Evolutionary conservation across 192 early-diverging fungal genomes (phyloP), one percentile per base, ranked within the genome.

Genomic region (Fimicolochytrium jonesii): DNA sequence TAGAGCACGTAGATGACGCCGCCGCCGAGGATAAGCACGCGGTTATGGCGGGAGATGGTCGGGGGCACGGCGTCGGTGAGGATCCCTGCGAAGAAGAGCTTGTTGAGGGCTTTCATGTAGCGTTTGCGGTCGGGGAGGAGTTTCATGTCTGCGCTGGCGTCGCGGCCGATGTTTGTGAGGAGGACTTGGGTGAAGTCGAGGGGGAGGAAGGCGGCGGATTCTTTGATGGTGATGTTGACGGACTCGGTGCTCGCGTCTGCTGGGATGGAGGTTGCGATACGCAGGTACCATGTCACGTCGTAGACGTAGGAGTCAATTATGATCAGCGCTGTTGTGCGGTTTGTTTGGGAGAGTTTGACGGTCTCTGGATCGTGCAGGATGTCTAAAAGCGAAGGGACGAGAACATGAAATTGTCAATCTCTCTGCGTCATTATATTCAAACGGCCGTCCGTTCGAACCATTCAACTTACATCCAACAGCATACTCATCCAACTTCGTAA

Each of bases 211-310:
- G 39, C 39, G 25, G 37, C 26, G 9, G 22, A 9, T 10, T 10
- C 7, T 15, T 58, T 36, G n/a, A 58, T 58, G 20, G 43, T 44
- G n/a, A 23, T 44, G 43, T 5, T 44, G 43, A 17, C 23, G 15
- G 37, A 39, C 37, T 39, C 6, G 45, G 6, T 10, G 11, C 22
- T 10, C 10, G 9, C 7, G 25, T 29, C 37, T 39, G 37, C 37
- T 39, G 9, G 9, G 37, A 39, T 39, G 9, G 7, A 39, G 37
- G 57, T 59, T 22, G 57, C 57, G 15, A 59, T 20, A 2, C 43
- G 37, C n/a, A 59, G 57, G 57, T 59, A 59, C 43, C 43, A 41
- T 1, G 37, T 59, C 22, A 59, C 57, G 25, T 59, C 57, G 57
- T 59, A 59, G 5, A 59, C 57, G 1, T 25, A 28, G 17, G 37